Evolutionary conservation across 2,329 filamentous ascomycete species (phyloP), one percentile per base, ranked within the genome.

Genomic region (Acrocalymma vagum): DNA sequence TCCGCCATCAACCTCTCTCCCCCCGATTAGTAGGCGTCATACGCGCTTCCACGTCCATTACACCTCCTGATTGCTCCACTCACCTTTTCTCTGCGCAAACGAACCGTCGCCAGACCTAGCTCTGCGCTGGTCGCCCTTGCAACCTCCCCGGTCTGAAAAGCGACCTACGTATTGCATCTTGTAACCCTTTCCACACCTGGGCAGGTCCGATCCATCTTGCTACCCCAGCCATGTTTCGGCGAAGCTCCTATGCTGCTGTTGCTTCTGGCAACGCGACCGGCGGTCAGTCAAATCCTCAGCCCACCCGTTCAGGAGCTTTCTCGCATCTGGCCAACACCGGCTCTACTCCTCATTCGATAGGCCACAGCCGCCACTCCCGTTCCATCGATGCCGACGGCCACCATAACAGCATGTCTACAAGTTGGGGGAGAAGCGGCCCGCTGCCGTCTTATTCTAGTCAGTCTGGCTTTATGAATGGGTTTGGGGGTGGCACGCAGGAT

Each of bases 181-280:
- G 16, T 13, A 15, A 9, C 16, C 17, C 25, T 20, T 16, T 31
- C 13, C 20, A 15, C 13, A 26, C 21, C 14, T 11, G 18, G 26
- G 29, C 31, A 10, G 26, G 21, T 24, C 38, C 27, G 26, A 41
- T 37, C 22, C 16, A 36, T 30, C 18, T 27, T 27, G n/a, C 29
- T 22, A 23, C 31, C 28, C 22, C 25, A n/a, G 26, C 43, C 42
- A 60, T 60, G 55, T 58, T 55, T 55, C 76, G 80, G 62, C 74
- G 81, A 52, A 79, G 79, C 27, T 85, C 83, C 35, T 84, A 84
- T 70, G 81, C 82, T 55, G 83, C 81, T 17, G 80, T 84, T 43
- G 76, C 81, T 42, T 79, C 80, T 37, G 81, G 80, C 25, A 74
- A 73, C 53, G 50, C 55, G 39, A 58, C 46, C 38, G 62, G 48